phyloP scores from a whole-genome alignment of 352 stramenopile genomes.

The Aphanomyces stellatus region DNA sequence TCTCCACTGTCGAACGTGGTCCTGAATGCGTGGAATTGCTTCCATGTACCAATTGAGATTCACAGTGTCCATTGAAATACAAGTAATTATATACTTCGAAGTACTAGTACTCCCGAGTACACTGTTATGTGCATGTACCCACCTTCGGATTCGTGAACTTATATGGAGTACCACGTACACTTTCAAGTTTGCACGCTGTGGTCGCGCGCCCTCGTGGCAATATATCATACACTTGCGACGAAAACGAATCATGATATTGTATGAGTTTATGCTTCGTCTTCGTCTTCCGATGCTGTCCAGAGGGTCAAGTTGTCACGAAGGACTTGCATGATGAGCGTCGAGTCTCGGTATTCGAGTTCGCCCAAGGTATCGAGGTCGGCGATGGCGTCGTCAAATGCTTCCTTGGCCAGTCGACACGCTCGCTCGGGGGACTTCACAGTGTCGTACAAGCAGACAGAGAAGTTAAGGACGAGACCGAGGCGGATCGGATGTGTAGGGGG shows the following conservation, averaged over 20 bases:
- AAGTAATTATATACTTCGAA: no score
- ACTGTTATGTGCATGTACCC: no score
- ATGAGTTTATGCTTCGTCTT: neutral
- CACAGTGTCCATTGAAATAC: no score
- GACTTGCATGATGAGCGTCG: constrained; percentile 27
- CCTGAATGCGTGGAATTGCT: neutral
- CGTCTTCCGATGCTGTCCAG: constrained; percentile 24
- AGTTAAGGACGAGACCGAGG: constrained; percentile 30
- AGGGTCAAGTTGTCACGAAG: constrained; percentile 33
- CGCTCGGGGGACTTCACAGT: constrained; percentile 21
- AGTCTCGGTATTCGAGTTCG: constrained; percentile 27
- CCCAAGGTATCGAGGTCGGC: constrained; percentile 24
- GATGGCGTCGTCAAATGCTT: constrained; percentile 31
- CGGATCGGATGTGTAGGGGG: constrained; percentile 23
- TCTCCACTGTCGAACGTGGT: neutral
- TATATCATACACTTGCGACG: neutral
- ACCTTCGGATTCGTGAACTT: no score
- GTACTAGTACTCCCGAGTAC: no score
- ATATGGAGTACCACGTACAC: no score
- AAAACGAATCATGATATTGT: neutral
- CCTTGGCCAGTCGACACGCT: constrained; percentile 24
- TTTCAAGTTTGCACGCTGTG: no score
- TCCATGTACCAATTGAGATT: no score
- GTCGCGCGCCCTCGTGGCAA: neutral
- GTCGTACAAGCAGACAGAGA: constrained; percentile 29